Evolutionary conservation across 2,329 filamentous ascomycete genomes (phyloP).

Genomic region (Alternaria novae-zelandiae): DNA sequence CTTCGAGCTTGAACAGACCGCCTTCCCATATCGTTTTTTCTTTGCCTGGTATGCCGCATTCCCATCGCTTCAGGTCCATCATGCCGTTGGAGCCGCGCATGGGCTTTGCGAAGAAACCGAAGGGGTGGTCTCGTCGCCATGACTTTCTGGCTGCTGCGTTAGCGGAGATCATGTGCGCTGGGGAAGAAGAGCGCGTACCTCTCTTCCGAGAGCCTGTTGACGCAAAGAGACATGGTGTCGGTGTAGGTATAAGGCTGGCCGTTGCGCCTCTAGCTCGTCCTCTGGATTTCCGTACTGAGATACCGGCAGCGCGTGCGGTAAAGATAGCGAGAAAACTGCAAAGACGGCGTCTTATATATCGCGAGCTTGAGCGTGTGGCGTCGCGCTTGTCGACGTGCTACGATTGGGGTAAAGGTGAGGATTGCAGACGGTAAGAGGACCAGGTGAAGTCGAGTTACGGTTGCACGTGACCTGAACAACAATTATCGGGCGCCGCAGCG

Average conservation of each 20-base stretch:
- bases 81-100: constrained; percentile 78
- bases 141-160: constrained; percentile 72
- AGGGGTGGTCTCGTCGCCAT: constrained; percentile 96
- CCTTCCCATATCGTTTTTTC: constrained; percentile 98
- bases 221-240: constrained; percentile 78
- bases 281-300: background rate
- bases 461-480: constrained; percentile 31
- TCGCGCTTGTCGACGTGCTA: constrained; percentile 5
- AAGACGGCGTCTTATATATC: background rate
- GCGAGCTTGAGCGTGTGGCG: background rate
- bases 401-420: constrained; percentile 24
- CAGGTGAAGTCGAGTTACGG: constrained; percentile 22
- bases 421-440: background rate
- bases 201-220: constrained; percentile 67
- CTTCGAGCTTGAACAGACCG: constrained; percentile 93
- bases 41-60: constrained; percentile 95
- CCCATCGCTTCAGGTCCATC: constrained; percentile 93
- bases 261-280: constrained; percentile 9
- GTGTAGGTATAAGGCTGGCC: constrained; percentile 3
- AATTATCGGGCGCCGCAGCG: constrained; percentile 14
- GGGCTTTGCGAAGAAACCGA: constrained; percentile 95
- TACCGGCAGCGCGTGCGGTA: background rate
- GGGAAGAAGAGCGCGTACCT: constrained; percentile 28
- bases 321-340: background rate
- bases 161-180: constrained; percentile 7